Conservation (phyloP, 306 rosid species). For the Lupinus albus region DNA sequence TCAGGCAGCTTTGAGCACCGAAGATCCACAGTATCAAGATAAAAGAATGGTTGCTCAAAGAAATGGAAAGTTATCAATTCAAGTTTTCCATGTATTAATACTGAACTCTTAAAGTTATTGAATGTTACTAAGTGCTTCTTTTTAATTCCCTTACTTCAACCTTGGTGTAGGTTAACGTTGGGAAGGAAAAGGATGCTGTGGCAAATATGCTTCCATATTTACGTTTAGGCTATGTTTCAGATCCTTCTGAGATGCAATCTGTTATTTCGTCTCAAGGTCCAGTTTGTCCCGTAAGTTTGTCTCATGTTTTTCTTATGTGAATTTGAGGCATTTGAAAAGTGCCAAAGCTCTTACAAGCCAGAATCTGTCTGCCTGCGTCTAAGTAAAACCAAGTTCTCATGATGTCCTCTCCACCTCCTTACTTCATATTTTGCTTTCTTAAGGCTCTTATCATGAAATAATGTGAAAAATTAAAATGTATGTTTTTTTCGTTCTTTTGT, state of each 20-base stretch:
- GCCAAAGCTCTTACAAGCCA: slow-evolving; percentile 28
- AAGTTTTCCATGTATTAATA: slow-evolving; percentile 65
- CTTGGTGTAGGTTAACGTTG: slow-evolving; percentile 61
- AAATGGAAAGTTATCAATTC: slow-evolving; percentile 82
- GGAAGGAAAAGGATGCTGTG: slow-evolving; percentile 86
- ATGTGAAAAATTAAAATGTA: neutral
- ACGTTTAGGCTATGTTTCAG: slow-evolving; percentile 91
- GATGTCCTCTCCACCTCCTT: slow-evolving; percentile 28
- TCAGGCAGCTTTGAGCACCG: slow-evolving; percentile 90
- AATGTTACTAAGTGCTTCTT: slow-evolving; percentile 28
- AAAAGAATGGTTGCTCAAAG: slow-evolving; percentile 95
- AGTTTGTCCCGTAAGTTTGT: slow-evolving; percentile 81
- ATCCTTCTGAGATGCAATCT: slow-evolving; percentile 93
- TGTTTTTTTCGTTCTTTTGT: slow-evolving; percentile 19
- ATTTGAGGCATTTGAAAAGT: slow-evolving; percentile 35
- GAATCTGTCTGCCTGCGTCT: slow-evolving; percentile 7
- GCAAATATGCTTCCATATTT: slow-evolving; percentile 85
- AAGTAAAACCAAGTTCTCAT: neutral
- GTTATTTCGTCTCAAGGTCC: slow-evolving; percentile 98
- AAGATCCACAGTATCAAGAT: slow-evolving; percentile 97
- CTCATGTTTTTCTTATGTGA: slow-evolving; percentile 7
- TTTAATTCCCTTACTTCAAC: slow-evolving; percentile 35
- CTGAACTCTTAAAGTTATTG: slow-evolving; percentile 34
- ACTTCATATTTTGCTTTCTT: slow-evolving; percentile 26
- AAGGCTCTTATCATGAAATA: slow-evolving; percentile 20